Base-by-base conservation (phyloP, 768 basidiomycete species). In the Austroboletus festivus region DNA sequence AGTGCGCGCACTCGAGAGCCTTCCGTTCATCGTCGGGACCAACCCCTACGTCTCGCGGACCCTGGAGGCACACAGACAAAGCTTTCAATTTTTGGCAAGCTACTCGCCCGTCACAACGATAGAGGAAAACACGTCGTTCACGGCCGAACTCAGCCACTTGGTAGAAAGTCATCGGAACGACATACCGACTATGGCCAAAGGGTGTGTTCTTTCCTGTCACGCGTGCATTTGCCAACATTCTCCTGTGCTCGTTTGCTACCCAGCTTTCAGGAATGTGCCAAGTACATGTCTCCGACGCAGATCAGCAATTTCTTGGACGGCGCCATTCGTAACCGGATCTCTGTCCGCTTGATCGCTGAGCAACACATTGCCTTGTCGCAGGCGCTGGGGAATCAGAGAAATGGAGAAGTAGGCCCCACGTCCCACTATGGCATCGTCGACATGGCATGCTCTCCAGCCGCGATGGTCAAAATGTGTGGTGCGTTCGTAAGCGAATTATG, bases 121-220 rank as follows among this genome's bases (percentile, higher is more conserved):
- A 21, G 76, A 81, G 46, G 83, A 89, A 52, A 94, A 93, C 54
- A 72, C 73, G 5, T 63, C 66, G 15, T 92, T 93, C 56, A 79
- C 84, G 1, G 73, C 78, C 42, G 74, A 81, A 52, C 73, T 94
- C n/a, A 79, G 81, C 37, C 73, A 75, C 30, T 68, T 94, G 18
- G 90, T 94, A 4, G 79, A 80, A 50, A 74, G 77, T 45, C 92
- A 94, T 62, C 78, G 86, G 1, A 86, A 93, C 67, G 93, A 94
- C 63, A 89, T 94, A 42, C 91, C 91, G 1, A 86, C 85, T 13
- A 80, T 94, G 79, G 91, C 92, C 3, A 92, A 91, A 69, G 92
- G 92, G 89, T 85, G 53, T 43, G 64, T 64, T 30, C 52, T 47
- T n/a, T 43, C 22, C 21, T 50, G 12, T 28, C 28, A 28, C 28